Percentiles rank a stretch among this genome's conserved stretches.
Conservation (phyloP, 2,329 filamentous ascomycete genomes). For the Verticillium dahliae region DNA sequence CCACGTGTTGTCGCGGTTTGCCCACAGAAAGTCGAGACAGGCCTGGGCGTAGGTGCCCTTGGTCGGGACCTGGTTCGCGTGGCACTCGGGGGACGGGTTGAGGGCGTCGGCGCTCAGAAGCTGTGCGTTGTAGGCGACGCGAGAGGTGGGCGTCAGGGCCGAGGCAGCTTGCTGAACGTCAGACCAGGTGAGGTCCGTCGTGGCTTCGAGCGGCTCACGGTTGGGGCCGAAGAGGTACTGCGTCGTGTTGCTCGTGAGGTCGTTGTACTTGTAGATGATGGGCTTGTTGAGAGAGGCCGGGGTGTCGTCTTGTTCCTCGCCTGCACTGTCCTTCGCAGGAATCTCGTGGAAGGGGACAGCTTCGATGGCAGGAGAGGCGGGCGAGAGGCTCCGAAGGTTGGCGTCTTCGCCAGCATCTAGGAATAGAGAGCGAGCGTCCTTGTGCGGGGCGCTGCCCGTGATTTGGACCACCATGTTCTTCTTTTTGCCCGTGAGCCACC, state of each 20-base stretch:
- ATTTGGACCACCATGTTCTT: not conserved
- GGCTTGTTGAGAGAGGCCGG: not conserved
- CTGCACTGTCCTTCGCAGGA: not conserved
- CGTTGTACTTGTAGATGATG: not conserved
- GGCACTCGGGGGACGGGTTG: not conserved
- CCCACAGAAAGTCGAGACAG: not conserved
- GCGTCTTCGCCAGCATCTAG: too few relatives aligned
- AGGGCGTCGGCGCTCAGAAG: not conserved
- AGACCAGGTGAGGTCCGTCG: not conserved
- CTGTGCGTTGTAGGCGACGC: not conserved
- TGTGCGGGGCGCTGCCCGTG: not conserved
- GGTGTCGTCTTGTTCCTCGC: not conserved
- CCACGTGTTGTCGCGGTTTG: not conserved
- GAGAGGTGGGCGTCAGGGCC: not conserved
- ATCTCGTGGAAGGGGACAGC: not conserved
- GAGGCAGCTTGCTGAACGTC: not conserved
- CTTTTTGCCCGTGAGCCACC: not conserved
- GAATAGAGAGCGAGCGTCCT: not conserved
- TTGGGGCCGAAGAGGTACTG: not conserved
- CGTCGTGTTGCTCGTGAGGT: not conserved
- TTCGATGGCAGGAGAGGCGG: not conserved
- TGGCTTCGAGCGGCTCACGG: not conserved
- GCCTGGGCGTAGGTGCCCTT: not conserved
- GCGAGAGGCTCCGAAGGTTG: not conserved
- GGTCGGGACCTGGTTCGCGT: not conserved